A percentile compares a stretch with the other conserved stretches of the same genome.
Evolutionary conservation across 345 rosid species (phyloP).

Genomic region (Stellera chamaejasme): DNA sequence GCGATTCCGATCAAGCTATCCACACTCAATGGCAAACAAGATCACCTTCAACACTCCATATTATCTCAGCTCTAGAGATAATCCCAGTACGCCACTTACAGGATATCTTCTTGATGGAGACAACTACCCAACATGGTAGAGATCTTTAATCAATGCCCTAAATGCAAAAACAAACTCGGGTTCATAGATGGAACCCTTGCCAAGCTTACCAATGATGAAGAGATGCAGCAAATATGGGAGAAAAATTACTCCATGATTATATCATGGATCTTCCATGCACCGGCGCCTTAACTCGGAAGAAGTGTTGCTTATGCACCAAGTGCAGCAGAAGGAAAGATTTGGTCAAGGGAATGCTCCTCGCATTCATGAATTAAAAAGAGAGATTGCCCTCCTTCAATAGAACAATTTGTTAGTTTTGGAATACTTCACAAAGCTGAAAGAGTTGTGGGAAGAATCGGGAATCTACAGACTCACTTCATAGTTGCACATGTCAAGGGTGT

Average conservation of each 20-base stretch:
- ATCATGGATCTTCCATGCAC: too few relatives aligned
- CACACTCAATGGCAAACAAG: too few relatives aligned
- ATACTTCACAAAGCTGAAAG: conserved; percentile 7
- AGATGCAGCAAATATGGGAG: background rate
- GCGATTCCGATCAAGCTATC: too few relatives aligned
- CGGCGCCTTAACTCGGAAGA: background rate
- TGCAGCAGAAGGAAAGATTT: background rate
- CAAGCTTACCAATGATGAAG: background rate
- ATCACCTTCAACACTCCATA: too few relatives aligned
- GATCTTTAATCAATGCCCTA: background rate
- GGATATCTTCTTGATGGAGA: background rate
- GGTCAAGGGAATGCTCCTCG: too few relatives aligned
- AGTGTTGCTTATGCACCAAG: conserved; percentile 2
- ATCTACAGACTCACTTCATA: background rate
- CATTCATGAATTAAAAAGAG: too few relatives aligned
- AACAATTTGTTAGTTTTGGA: background rate
- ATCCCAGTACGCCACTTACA: too few relatives aligned
- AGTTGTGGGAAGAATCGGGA: background rate
- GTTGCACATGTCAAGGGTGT: too few relatives aligned
- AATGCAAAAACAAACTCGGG: background rate
- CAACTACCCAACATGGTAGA: background rate
- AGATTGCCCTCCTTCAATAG: background rate
- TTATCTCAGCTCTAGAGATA: too few relatives aligned
- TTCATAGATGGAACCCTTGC: background rate
- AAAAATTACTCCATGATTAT: too few relatives aligned